Evolutionary conservation across 2,329 filamentous ascomycete species (phyloP).

Genomic region (Drechslerella stenobrocha): DNA sequence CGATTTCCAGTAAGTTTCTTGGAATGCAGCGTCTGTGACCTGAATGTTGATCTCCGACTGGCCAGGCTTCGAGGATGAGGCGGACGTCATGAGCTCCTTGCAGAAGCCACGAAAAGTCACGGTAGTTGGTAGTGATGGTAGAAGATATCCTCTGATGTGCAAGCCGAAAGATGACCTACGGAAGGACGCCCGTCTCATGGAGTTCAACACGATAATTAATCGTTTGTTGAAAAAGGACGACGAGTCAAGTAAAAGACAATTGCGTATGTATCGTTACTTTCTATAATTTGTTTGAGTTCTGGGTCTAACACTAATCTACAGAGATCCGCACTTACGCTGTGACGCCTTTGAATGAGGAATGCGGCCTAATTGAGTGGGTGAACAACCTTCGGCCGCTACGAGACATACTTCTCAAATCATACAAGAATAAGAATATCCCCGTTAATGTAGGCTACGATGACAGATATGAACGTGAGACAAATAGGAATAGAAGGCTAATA

Average conservation of each 20-base stretch:
- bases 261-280: constrained; percentile 60
- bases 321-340: constrained; percentile 96
- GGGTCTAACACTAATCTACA: constrained; percentile 47
- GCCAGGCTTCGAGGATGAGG: constrained; percentile 75
- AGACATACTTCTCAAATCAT: constrained; percentile 80
- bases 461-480: constrained; percentile 51
- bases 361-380: constrained; percentile 97
- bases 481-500: constrained; percentile 55
- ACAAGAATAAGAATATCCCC: constrained; percentile 71
- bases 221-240: constrained; percentile 87
- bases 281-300: constrained; percentile 41
- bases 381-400: constrained; percentile 91
- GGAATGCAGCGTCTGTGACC: not conserved
- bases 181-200: constrained; percentile 97
- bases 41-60: not conserved
- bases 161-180: constrained; percentile 98
- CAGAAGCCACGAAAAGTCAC: constrained; percentile 90
- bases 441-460: constrained; percentile 63
- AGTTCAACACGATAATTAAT: constrained; percentile 99
- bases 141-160: constrained; percentile 84
- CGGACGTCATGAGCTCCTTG: constrained; percentile 84
- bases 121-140: constrained; percentile 84
- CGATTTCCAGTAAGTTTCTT: constrained; percentile 63
- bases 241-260: constrained; percentile 82
- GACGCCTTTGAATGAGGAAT: constrained; percentile 94